Percentiles rank a stretch among this genome's conserved stretches.
Conservation (phyloP, 2,329 filamentous ascomycete species). For the Arthrobotrys entomopaga region DNA sequence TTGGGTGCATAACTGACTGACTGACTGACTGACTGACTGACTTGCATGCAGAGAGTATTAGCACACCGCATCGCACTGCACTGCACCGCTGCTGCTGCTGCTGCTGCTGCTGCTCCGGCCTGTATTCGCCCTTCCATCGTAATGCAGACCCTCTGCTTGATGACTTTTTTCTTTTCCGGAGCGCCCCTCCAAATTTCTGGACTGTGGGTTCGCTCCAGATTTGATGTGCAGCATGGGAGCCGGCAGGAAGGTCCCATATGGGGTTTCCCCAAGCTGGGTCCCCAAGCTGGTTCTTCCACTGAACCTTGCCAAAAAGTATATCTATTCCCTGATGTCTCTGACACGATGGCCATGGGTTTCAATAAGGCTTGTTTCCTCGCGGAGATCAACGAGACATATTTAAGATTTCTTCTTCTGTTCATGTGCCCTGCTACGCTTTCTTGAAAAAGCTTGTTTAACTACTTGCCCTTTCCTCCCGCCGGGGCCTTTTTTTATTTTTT, state of each 20-base stretch:
- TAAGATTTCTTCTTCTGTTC: conserved; percentile 41
- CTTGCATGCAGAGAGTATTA: conserved; percentile 40
- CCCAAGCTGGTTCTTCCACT: neutral
- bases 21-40: too few species aligned
- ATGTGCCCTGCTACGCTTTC: conserved; percentile 34
- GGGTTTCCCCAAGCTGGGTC: conserved; percentile 8
- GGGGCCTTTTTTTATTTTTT: conserved; percentile 36
- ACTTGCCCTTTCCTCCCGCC: conserved; percentile 36
- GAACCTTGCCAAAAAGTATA: conserved; percentile 54
- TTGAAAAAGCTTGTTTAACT: conserved; percentile 36
- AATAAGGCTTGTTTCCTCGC: conserved; percentile 32
- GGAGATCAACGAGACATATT: conserved; percentile 51
- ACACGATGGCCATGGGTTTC: conserved; percentile 32
- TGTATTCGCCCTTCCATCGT: conserved; percentile 21
- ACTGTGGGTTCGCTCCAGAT: conserved; percentile 9
- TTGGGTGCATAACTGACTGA: conserved; percentile 43
- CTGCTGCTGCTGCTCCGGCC: conserved; percentile 39
- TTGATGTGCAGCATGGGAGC: conserved; percentile 15
- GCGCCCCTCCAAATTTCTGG: too few species aligned
- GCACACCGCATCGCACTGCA: conserved; percentile 22
- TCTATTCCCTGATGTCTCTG: conserved; percentile 51
- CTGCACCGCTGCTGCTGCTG: neutral
- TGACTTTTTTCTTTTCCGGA: too few species aligned
- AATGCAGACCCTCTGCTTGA: conserved; percentile 14
- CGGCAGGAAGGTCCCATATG: conserved; percentile 26